phyloP scores from a whole-genome alignment of 345 rosid species.

The Jatropha curcas region DNA sequence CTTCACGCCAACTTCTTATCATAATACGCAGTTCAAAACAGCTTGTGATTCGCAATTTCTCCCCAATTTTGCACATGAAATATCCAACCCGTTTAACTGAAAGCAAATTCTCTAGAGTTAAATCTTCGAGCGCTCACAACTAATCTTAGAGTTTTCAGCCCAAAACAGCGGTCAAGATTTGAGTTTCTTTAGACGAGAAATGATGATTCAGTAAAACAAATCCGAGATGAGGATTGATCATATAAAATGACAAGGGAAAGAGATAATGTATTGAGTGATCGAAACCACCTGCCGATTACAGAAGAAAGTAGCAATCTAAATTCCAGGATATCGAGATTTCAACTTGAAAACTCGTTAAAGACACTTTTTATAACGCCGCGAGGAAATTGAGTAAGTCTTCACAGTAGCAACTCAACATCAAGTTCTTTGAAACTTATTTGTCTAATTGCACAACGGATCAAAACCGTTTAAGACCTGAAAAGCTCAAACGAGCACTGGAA shows the following conservation, averaged over 20 bases:
- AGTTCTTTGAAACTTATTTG: slow-evolving; percentile 66
- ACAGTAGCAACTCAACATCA: slow-evolving; percentile 75
- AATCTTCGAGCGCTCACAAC: slow-evolving; percentile 56
- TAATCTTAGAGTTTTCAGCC: slow-evolving; percentile 59
- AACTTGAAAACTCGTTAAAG: slow-evolving; percentile 51
- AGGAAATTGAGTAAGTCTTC: slow-evolving; percentile 74
- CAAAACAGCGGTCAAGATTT: slow-evolving; percentile 51
- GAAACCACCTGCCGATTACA: slow-evolving; percentile 54
- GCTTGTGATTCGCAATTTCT: slow-evolving; percentile 48
- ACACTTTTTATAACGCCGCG: slow-evolving; percentile 55
- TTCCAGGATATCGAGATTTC: slow-evolving; percentile 62
- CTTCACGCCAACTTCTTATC: slow-evolving; percentile 51
- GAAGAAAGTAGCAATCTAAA: slow-evolving; percentile 69
- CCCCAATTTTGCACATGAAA: slow-evolving; percentile 43
- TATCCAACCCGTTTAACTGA: slow-evolving; percentile 55
- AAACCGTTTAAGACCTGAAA: slow-evolving; percentile 55
- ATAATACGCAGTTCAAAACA: slow-evolving; percentile 53
- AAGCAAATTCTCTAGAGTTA: slow-evolving; percentile 54
- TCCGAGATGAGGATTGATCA: slow-evolving; percentile 51
- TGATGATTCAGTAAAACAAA: slow-evolving; percentile 61
- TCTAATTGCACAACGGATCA: slow-evolving; percentile 72
- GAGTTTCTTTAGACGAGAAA: slow-evolving; percentile 57
- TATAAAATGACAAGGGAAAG: slow-evolving; percentile 51
- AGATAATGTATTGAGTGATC: slow-evolving; percentile 48
- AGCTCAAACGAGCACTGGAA: slow-evolving; percentile 51